Evolutionary conservation across 495 filamentous ascomycete genomes (phyloP), one percentile per base, ranked within the genome.

Genomic region (Podospora australis): DNA sequence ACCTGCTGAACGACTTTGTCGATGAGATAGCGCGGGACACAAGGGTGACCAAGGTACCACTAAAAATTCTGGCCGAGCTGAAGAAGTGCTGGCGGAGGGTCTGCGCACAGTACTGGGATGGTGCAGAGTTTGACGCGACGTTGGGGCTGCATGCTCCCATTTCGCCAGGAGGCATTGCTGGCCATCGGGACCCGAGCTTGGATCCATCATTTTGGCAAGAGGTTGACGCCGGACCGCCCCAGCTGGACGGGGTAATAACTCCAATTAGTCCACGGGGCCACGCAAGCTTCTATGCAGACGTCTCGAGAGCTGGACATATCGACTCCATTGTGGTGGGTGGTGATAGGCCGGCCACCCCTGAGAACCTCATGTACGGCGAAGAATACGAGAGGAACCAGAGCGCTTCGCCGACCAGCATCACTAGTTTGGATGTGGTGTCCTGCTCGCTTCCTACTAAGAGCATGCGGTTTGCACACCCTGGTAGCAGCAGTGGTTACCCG

Each of bases 41-140:
- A 14, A 53, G 56, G 4, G 80, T 78, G 16, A 77, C 77, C 39
- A 79, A 77, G 48, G 90, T 88, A 30, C 88, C 94, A 58, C 63
- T 92, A 45, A 96, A 96, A 66, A 95, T 96, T 46, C 73, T 99
- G 45, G 80, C 86, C 25, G 91, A 99, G 63, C 71, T 97, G 39
- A 97, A 97, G 67, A 90, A 92, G 64, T 97, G 94, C 62, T 99
- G 94, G 94, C 80, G 94, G 67, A 81, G 89, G 43, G 87, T 89
- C 13, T 96, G 90, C 57, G 80, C 84, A 2, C 68, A 87, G 22
- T 96, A 89, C 59, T 97, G 91, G 91, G 86, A 95, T 55, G 77
- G 74, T 1, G 69, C 78, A 1, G 77, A 82, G 41, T 73, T 81
- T 64, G 67, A 79, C 48, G 60, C 68, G 4, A 73, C 78, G 17